phyloP scores from a whole-genome alignment of 2,329 filamentous ascomycete species.

The Magnaporthiopsis incrustans region DNA sequence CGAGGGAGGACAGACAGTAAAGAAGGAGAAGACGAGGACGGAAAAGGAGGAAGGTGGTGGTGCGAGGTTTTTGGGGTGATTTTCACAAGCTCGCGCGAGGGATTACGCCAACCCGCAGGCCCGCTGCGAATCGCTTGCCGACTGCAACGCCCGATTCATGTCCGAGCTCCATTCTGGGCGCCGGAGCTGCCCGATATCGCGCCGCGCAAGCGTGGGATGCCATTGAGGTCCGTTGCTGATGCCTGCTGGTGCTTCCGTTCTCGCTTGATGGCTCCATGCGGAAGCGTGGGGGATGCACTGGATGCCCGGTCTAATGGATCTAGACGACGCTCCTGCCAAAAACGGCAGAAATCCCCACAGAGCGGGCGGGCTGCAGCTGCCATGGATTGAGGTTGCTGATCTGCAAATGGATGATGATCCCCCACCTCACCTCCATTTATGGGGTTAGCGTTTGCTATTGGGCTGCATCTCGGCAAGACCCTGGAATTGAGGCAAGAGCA shows the following conservation, averaged over 20 bases:
- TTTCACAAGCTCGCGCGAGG: neutral
- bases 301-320: no score
- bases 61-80: neutral
- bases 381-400: no score
- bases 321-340: neutral
- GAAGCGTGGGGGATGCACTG: neutral
- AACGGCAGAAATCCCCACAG: neutral
- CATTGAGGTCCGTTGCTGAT: no score
- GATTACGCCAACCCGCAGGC: neutral
- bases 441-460: neutral
- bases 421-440: no score
- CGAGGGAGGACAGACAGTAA: neutral
- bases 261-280: neutral
- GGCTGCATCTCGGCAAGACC: neutral
- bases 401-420: no score
- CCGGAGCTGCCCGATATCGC: neutral
- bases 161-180: neutral
- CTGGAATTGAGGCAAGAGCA: no score
- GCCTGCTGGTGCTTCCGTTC: no score
- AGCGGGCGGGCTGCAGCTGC: neutral
- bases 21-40: neutral
- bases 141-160: neutral
- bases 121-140: neutral
- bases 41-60: neutral
- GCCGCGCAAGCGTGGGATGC: neutral